phyloP scores from a whole-genome alignment of 306 rosid species.

The Prunus padus region DNA sequence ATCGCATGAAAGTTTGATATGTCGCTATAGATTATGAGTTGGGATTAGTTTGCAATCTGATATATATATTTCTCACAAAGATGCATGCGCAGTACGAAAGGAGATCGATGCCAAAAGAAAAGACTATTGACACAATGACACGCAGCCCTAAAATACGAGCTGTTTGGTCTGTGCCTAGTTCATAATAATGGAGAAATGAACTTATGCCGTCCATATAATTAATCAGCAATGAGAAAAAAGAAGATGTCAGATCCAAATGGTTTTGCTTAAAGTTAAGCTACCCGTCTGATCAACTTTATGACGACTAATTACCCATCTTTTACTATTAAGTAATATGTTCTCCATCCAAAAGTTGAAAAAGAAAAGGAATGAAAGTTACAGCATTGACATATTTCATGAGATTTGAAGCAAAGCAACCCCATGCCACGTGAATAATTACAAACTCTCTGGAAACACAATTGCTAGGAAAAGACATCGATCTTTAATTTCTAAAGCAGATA shows the following conservation, averaged over 20 bases:
- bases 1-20: too few relatives aligned
- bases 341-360: too few relatives aligned
- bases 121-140: background rate
- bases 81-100: background rate
- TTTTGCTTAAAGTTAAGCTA: background rate
- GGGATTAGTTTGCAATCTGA: too few relatives aligned
- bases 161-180: background rate
- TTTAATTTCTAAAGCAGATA: too few relatives aligned
- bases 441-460: background rate
- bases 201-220: background rate
- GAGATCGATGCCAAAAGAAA: background rate
- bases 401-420: constrained; percentile 7
- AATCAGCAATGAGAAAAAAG: background rate
- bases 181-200: background rate
- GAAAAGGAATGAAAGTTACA: background rate
- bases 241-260: background rate
- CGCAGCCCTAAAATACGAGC: background rate
- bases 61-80: background rate
- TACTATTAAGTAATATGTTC: background rate
- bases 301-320: background rate
- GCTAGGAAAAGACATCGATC: background rate
- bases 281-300: background rate
- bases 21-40: too few relatives aligned
- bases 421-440: background rate
- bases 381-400: background rate